Base-by-base conservation (phyloP, 768 basidiomycete species). In the Astraeus odoratus region DNA sequence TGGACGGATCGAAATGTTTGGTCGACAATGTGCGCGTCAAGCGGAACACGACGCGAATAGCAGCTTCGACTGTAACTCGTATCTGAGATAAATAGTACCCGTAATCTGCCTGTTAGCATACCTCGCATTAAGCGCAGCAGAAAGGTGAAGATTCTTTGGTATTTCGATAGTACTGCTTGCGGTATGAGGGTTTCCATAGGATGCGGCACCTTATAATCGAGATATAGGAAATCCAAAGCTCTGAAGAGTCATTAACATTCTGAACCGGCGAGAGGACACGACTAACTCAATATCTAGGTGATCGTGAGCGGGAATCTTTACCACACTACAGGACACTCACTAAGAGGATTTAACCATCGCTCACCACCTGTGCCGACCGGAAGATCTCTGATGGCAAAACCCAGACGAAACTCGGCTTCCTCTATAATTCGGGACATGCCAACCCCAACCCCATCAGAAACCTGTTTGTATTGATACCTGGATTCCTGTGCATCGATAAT, bases 171-270 rank as follows among this genome's bases (percentile, higher is more conserved):
- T 25, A 86, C 74, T 4, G 76, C 71, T 1, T 77, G 69, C 2
- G 87, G 79, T 25, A 95, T 83, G 8, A 95, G 58, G 9, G 81
- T 72, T 37, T 81, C 77, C 30, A 95, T 67, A 0, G 89, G 78
- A n/a, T 72, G 72, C 1, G 90, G 88, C n/a, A 88, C 83, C 54
- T 85, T 85, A 62, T 95, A 95, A 51, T 91, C 81, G 69, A 95
- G 81, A 57, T 88, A 89, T 12, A 95, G 66, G 58, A 94, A 95
- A 60, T 94, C 92, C 34, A 95, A 61, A 6, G 92, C 90, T 60
- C 87, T 89, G 51, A 5, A 39, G 15, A 50, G 23, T 37, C 58
- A 26, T 52, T 20, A n/a, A 43, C 15, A 22, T 12, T 36, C 15
- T 1, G 25, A 22, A 5, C 27, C 26, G 3, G 2, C 24, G 10